Conservation (phyloP, 495 filamentous ascomycete genomes). For the Xylaria curta region DNA sequence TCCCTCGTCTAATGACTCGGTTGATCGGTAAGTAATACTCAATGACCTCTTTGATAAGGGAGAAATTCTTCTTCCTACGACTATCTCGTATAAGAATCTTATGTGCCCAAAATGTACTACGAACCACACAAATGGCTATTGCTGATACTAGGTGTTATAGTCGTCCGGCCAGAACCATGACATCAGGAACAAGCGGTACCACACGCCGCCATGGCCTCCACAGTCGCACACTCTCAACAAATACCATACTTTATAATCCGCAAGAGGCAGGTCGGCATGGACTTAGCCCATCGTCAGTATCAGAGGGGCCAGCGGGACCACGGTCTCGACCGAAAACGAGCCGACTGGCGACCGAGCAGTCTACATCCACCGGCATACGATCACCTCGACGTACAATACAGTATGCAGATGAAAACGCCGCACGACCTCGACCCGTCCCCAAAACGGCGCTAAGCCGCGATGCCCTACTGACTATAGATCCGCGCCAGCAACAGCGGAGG, state of each 20-base stretch:
- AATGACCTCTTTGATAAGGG: background rate
- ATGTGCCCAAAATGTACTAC: background rate
- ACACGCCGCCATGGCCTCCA: slow-evolving; percentile 51
- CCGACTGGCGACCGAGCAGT: slow-evolving; percentile 35
- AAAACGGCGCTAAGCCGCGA: slow-evolving; percentile 40
- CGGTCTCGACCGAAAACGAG: slow-evolving; percentile 43
- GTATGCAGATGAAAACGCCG: slow-evolving; percentile 16
- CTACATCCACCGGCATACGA: slow-evolving; percentile 31
- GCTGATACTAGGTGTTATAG: background rate
- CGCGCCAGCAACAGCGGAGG: slow-evolving; percentile 41
- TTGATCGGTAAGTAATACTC: slow-evolving; percentile 29
- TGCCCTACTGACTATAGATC: slow-evolving; percentile 40
- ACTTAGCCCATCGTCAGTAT: slow-evolving; percentile 57
- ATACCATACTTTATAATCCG: slow-evolving; percentile 78
- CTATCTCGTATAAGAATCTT: background rate
- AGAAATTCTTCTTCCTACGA: background rate
- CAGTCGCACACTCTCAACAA: slow-evolving; percentile 73
- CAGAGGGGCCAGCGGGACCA: slow-evolving; percentile 39
- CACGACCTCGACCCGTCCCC: slow-evolving; percentile 36
- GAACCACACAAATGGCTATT: background rate
- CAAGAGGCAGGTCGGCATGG: slow-evolving; percentile 44
- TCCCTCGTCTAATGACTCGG: slow-evolving; percentile 36
- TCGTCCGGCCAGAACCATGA: slow-evolving; percentile 21
- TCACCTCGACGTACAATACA: slow-evolving; percentile 36
- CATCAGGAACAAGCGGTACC: slow-evolving; percentile 41